Base-by-base conservation (phyloP, 2,329 filamentous ascomycete genomes). In the Helotiales sp. region DNA sequence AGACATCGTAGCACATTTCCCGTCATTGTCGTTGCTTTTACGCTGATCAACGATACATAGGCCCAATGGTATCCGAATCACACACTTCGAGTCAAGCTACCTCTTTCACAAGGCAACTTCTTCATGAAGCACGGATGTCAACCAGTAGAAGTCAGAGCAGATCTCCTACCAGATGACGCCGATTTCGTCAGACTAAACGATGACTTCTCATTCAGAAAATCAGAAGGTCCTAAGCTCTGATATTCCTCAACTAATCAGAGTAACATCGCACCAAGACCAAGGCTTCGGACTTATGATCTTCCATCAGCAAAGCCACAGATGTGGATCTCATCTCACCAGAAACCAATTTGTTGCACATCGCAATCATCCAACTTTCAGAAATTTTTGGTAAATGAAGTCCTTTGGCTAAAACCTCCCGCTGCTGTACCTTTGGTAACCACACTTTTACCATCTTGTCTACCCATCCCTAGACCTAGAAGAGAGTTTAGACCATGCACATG, bases 1-100 rank as follows among this genome's bases (percentile, higher is more conserved):
- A 12, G 10, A n/a, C n/a, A n/a, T n/a, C n/a, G n/a, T n/a, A 34
- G 31, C 9, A 34, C 15, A 34, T 19, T 42, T 30, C 30, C n/a
- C n/a, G 19, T 53, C 13, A 34, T 9, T 34, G 31, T 36, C 31
- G 10, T 36, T 52, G 9, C 5, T 42, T 44, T 19, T 30, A 9
- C 42, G 30, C 27, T 48, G 27, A 48, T 13, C 15, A 38, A 15
- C 19, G 31, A n/a, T n/a, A n/a, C n/a, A 47, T n/a, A 68, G 66
- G 68, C 67, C 30, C 67, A 68, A 62, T 68, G 65, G 67, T 68
- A 66, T 50, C 60, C 65, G 12, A 69, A 67, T 36, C 64, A 67
- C 49, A 69, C 63, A 3, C 54, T 67, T 4, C 63, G 66, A 13
- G 59, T 58, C 1, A 67, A 69, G 31, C 54, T 67, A n/a, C 67